Percentiles rank a stretch among this genome's conserved stretches.
Evolutionary conservation across 2,329 filamentous ascomycete genomes (phyloP).

Genomic region (Gnomoniopsis sp.): DNA sequence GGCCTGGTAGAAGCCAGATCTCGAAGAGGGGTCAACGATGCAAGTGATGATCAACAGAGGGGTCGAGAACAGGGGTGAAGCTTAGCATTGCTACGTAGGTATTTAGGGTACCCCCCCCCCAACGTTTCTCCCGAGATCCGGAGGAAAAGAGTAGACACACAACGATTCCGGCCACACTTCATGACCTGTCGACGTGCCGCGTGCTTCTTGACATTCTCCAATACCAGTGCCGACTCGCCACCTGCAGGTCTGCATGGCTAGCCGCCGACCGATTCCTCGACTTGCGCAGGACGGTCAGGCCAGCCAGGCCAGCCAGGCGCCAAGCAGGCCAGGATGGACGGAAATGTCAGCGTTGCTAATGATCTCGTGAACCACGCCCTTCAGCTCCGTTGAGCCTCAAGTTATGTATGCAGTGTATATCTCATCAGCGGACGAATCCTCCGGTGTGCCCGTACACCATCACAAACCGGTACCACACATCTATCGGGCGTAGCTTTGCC

Average conservation of each 20-base stretch:
- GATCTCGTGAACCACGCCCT: background rate
- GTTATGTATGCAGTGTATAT: too few species aligned
- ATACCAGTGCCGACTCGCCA: background rate
- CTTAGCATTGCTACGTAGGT: background rate
- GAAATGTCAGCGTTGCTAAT: background rate
- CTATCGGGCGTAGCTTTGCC: conserved; percentile 6
- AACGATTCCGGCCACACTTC: background rate
- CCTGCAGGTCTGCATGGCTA: background rate
- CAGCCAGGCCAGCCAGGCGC: too few species aligned
- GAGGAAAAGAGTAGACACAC: background rate
- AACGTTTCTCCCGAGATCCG: too few species aligned
- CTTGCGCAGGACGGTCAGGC: background rate
- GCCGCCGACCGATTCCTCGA: background rate
- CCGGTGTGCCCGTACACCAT: too few species aligned
- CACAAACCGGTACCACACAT: background rate
- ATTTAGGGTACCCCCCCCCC: background rate
- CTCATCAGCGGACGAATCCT: background rate
- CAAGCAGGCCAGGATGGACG: too few species aligned
- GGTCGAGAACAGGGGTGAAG: background rate
- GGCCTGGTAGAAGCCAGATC: background rate
- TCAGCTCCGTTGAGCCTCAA: background rate
- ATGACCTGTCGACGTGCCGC: background rate
- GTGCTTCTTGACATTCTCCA: background rate
- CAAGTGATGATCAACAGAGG: background rate
- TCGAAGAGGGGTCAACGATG: background rate